These are phyloP conservation scores for Mortierella alpina DNA, from an alignment of 192 early-diverging fungal genomes.

Conservation along the genomic window DNA sequence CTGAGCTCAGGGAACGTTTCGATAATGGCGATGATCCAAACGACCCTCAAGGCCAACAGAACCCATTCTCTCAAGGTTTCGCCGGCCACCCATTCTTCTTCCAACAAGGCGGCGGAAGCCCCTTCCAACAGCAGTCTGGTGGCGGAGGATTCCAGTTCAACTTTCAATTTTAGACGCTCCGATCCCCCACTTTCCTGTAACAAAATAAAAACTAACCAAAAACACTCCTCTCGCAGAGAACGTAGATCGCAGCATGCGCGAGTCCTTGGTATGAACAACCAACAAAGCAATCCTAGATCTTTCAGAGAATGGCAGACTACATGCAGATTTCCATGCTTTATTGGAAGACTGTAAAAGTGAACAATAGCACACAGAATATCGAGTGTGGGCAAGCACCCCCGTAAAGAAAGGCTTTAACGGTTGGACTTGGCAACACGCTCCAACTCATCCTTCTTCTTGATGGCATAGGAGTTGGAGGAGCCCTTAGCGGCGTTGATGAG, in stretches of 20 bases:
- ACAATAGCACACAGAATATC: not conserved
- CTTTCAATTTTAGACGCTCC: constrained; percentile 40
- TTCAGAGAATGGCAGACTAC: not conserved
- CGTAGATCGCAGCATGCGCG: too few relatives aligned
- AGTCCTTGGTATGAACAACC: not conserved
- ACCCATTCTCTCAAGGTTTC: constrained; percentile 65
- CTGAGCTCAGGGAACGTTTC: constrained; percentile 70
- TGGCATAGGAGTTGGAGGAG: constrained; percentile 99
- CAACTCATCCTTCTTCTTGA: constrained; percentile 99
- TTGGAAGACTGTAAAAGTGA: constrained; percentile 17
- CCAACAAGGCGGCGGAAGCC: constrained; percentile 63
- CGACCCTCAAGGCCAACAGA: constrained; percentile 69
- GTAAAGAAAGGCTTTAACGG: constrained; percentile 45
- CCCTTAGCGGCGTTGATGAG: constrained; percentile 99
- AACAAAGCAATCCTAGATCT: not conserved
- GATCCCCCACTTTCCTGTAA: too few relatives aligned
- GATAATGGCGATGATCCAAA: constrained; percentile 86
- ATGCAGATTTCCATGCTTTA: constrained; percentile 21
- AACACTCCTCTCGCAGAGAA: too few relatives aligned
- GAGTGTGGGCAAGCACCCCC: constrained; percentile 4
- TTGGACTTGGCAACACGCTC: constrained; percentile 85
- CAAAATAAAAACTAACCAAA: too few relatives aligned
- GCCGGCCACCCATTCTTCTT: constrained; percentile 60
- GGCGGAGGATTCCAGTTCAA: constrained; percentile 60
- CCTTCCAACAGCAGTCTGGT: constrained; percentile 40